Evolutionary conservation across 1,139 yeast genomes (phyloP), one percentile per base, ranked within the genome.

Genomic region (Torulaspora pretoriensis): DNA sequence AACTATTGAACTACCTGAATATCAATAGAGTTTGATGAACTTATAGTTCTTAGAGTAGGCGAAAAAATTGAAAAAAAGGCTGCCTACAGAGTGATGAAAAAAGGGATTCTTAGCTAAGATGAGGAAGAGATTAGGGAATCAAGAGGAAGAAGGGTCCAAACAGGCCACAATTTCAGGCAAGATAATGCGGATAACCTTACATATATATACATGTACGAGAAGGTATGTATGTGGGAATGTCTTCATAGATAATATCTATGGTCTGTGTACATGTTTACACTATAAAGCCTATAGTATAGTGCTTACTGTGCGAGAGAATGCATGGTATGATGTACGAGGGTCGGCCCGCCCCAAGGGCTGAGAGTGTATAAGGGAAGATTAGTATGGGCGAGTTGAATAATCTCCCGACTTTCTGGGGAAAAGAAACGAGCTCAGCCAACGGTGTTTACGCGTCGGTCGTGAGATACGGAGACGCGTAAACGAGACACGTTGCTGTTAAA

Each of bases 401-500:
- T 19, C 22, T 19, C 7, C 7, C 22, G 22, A 19, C 22, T 19
- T 19, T 19, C 4, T 19, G 22, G 22, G 22, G 22, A 19, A 19
- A 19, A 19, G 22, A 19, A 19, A 19, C 22, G 22, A 19, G 7
- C 22, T 19, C 22, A 19, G 22, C 22, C 22, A 19, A 24, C 28
- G 37, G 12, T 6, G 14, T 23, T 33, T 24, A 17, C 23, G 19
- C 34, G 19, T 31, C 34, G 14, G 16, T 19, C 22, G 22, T 5
- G 9, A 2, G 13, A 16, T 16, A 14, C 25, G 32, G n/a, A 22
- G 36, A 38, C 42, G 42, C 42, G 36, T 38, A 38, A 38, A 31
- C 35, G 35, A 38, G 14, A 8, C 6, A 25, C 8, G n/a, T 14
- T 30, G 17, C 16, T 16, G 10, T 9, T 37, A 5, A 46, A 40